Evolutionary conservation across 139 green algal species (phyloP).

Genomic region (Pleodorina starrii): DNA sequence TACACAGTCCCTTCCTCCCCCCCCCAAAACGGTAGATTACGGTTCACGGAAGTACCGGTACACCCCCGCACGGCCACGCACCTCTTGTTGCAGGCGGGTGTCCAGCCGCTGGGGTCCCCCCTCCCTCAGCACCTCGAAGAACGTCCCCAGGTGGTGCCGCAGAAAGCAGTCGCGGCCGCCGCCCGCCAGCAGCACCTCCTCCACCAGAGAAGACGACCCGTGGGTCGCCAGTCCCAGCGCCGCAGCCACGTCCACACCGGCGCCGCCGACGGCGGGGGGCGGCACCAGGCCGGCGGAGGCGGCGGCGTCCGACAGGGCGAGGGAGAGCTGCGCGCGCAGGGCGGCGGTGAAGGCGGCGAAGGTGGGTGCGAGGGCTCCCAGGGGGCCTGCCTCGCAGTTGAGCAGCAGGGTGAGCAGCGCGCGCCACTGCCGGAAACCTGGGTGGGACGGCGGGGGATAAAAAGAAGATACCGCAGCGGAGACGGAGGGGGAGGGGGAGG

Average conservation of each 20-base stretch:
- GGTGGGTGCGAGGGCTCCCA: slow-evolving; percentile 50
- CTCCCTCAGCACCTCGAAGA: slow-evolving; percentile 56
- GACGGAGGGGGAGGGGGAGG: no score
- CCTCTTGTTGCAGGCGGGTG: background rate
- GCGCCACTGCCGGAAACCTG: slow-evolving; percentile 84
- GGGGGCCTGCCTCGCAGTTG: slow-evolving; percentile 67
- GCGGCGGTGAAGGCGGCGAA: slow-evolving; percentile 54
- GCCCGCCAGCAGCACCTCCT: slow-evolving; percentile 68
- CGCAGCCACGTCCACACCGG: background rate
- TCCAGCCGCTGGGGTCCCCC: background rate
- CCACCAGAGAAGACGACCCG: slow-evolving; percentile 49
- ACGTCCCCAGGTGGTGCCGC: slow-evolving; percentile 58
- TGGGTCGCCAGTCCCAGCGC: background rate
- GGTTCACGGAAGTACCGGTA: no score
- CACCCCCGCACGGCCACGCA: no score
- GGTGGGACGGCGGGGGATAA: background rate
- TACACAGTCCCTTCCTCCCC: no score
- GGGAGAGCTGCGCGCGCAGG: slow-evolving; percentile 68
- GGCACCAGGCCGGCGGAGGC: background rate
- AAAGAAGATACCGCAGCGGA: no score
- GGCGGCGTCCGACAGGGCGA: slow-evolving; percentile 19
- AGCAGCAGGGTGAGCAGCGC: slow-evolving; percentile 79
- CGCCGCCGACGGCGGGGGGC: background rate
- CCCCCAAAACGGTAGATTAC: no score
- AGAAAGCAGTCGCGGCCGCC: slow-evolving; percentile 70